These are phyloP conservation scores for Stramenopiles sp. DNA, from an alignment of 352 stramenopile genomes.

Conservation along the genomic window DNA sequence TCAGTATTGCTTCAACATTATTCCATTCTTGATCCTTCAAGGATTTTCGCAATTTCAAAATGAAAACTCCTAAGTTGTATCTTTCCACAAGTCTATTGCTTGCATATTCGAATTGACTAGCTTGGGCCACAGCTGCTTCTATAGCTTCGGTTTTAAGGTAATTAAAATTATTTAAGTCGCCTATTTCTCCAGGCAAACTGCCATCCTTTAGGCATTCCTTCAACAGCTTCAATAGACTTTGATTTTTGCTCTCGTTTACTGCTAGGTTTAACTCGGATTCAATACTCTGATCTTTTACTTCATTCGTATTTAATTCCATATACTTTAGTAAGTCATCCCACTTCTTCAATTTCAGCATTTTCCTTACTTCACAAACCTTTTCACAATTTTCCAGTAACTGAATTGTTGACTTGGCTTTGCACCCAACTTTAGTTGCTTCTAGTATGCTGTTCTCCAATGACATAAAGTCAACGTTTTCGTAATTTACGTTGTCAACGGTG, in stretches of 20 bases:
- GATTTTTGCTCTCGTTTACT: not conserved
- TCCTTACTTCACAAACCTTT: not conserved
- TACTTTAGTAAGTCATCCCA: not conserved
- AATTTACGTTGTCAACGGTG: not conserved
- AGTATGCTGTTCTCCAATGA: not conserved
- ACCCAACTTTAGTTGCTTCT: not conserved
- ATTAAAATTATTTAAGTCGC: not conserved
- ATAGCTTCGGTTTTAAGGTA: not conserved
- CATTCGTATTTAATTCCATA: not conserved
- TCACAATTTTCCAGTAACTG: not conserved
- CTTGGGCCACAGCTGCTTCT: not conserved
- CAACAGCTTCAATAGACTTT: not conserved
- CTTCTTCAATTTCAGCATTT: not conserved
- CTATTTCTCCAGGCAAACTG: not conserved
- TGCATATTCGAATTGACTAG: not conserved
- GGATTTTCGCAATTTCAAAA: not conserved
- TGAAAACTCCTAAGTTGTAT: not conserved
- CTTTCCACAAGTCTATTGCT: not conserved
- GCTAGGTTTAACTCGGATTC: not conserved
- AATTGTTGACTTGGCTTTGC: not conserved
- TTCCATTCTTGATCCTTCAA: conserved; percentile 5
- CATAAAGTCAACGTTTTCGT: not conserved
- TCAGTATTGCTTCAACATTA: not conserved
- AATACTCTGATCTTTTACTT: not conserved
- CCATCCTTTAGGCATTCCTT: not conserved